Conservation (phyloP, 164 flowering plant genomes). For the Chimonanthus salicifolius region DNA sequence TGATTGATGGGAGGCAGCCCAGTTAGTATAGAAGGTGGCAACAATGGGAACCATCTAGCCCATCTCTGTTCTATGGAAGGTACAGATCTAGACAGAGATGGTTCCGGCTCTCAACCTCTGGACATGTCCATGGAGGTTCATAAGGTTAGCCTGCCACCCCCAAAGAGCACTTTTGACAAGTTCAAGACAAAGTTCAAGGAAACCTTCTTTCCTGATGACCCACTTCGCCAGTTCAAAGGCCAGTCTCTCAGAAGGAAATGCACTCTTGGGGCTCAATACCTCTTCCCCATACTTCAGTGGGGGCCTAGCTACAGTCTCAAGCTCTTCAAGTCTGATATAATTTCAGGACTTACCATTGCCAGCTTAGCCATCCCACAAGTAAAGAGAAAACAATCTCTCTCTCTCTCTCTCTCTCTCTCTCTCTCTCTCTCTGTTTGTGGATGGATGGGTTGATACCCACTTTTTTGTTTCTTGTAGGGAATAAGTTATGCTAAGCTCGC, state of each 20-base stretch:
- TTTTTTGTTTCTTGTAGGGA: conserved; percentile 39
- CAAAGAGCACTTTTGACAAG: conserved; percentile 36
- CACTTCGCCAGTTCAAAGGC: conserved; percentile 73
- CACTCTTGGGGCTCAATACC: conserved; percentile 54
- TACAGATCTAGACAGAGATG: background rate
- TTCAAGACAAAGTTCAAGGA: conserved; percentile 58
- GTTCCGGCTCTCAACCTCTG: conserved; percentile 7
- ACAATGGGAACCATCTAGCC: background rate
- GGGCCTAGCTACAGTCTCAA: conserved; percentile 56
- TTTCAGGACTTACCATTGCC: conserved; percentile 91
- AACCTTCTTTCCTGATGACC: conserved; percentile 91
- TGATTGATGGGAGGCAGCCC: conserved; percentile 15
- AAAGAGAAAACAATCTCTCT: background rate
- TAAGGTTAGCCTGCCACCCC: conserved; percentile 60
- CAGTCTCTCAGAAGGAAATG: conserved; percentile 35
- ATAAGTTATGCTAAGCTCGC: conserved; percentile 94
- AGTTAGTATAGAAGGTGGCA: background rate
- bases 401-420: background rate
- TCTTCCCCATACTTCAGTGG: conserved; percentile 90
- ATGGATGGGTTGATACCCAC: conserved; percentile 3
- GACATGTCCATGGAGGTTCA: conserved; percentile 51
- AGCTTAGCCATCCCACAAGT: conserved; percentile 95
- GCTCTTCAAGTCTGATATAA: conserved; percentile 66
- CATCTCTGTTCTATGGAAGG: background rate
- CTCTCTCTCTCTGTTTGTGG: background rate